Conservation (phyloP, 768 basidiomycete genomes). For the Agrocybe chaxingu region DNA sequence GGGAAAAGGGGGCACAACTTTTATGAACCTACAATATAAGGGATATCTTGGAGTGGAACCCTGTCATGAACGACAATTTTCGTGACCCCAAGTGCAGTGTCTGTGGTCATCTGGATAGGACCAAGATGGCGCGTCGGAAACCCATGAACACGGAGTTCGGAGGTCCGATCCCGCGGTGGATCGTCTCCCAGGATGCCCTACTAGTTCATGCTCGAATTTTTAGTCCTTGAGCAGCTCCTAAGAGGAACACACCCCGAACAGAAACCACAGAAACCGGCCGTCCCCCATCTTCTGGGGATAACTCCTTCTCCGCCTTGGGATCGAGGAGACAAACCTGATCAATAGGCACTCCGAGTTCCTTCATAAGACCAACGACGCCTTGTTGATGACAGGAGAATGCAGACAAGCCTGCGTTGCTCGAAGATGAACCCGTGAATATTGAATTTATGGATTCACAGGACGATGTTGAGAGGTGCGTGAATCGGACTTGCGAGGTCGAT, state of each 20-base stretch:
- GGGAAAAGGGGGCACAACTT: background rate
- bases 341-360: slow-evolving; percentile 33
- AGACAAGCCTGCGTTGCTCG: slow-evolving; percentile 22
- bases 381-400: slow-evolving; percentile 43
- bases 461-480: slow-evolving; percentile 81
- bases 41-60: slow-evolving; percentile 70
- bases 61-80: slow-evolving; percentile 78
- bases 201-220: background rate
- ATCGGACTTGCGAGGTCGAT: slow-evolving; percentile 59
- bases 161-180: slow-evolving; percentile 91
- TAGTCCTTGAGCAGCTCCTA: background rate
- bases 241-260: slow-evolving; percentile 71
- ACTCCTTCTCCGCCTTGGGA: slow-evolving; percentile 70
- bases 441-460: slow-evolving; percentile 54
- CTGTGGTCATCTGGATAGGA: slow-evolving; percentile 95
- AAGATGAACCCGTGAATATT: slow-evolving; percentile 19
- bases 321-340: slow-evolving; percentile 89
- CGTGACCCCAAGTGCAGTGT: slow-evolving; percentile 92
- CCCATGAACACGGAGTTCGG: slow-evolving; percentile 80
- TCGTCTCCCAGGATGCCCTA: slow-evolving; percentile 63
- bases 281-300: slow-evolving; percentile 78
- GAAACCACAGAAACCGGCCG: slow-evolving; percentile 77
- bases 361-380: slow-evolving; percentile 61
- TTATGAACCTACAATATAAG: slow-evolving; percentile 56
- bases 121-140: slow-evolving; percentile 88